Evolutionary conservation across 2,329 filamentous ascomycete genomes (phyloP).

Genomic region (Didymella keratinophila): DNA sequence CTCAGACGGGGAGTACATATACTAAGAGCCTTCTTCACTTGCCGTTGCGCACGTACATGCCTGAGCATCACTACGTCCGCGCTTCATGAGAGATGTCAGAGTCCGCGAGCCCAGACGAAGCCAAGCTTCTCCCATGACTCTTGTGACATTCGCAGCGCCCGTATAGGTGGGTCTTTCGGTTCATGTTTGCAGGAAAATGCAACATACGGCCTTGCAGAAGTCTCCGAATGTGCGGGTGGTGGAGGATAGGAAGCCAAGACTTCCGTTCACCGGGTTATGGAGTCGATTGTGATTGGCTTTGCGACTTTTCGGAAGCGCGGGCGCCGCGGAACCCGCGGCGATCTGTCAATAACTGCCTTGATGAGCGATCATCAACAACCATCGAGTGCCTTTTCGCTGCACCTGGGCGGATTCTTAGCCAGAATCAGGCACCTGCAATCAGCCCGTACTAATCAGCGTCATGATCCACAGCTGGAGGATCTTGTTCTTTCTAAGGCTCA

Average conservation of each 20-base stretch:
- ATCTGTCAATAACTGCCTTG: neutral
- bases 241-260: neutral
- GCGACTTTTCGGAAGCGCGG: neutral
- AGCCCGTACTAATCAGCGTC: neutral
- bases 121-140: neutral
- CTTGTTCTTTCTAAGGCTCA: too few species aligned
- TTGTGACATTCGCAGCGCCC: neutral
- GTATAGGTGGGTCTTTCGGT: neutral
- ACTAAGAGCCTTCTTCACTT: neutral
- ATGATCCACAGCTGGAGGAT: neutral
- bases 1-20: neutral
- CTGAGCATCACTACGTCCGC: neutral
- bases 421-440: neutral
- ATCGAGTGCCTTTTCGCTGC: neutral
- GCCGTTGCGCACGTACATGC: neutral
- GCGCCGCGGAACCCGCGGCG: too few species aligned
- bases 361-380: neutral
- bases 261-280: neutral
- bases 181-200: neutral
- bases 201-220: neutral
- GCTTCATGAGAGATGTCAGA: neutral
- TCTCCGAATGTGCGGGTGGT: neutral
- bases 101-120: neutral
- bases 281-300: neutral
- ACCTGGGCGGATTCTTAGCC: neutral